Evolutionary conservation across 202 grass and related monocot genomes (phyloP).

Genomic region (Setaria italica): DNA sequence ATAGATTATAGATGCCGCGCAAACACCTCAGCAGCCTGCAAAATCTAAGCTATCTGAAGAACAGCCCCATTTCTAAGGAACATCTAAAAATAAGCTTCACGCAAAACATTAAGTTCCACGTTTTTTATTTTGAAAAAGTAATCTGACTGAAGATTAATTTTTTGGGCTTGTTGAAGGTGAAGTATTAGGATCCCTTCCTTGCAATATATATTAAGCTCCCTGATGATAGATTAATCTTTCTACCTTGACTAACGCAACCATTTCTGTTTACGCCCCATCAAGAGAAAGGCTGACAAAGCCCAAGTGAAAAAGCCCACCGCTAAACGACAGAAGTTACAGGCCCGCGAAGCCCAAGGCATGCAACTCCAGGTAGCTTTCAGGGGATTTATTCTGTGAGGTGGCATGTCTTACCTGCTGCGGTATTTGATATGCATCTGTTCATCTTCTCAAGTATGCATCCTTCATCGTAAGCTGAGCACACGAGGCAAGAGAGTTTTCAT

Average conservation of each 20-base stretch:
- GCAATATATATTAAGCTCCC: background rate
- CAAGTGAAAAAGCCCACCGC: background rate
- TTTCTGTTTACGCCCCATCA: background rate
- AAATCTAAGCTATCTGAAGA: background rate
- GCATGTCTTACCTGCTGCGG: background rate
- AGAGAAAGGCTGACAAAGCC: background rate
- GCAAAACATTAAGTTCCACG: background rate
- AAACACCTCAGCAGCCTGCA: background rate
- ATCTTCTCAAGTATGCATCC: background rate
- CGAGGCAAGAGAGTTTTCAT: background rate
- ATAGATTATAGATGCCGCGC: background rate
- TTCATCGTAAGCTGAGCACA: background rate
- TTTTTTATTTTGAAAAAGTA: background rate
- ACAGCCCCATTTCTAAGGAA: background rate
- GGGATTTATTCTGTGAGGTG: background rate
- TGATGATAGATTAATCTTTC: background rate
- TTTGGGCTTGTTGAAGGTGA: no score
- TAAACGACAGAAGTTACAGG: background rate
- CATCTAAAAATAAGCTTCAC: background rate
- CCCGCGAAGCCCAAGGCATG: background rate
- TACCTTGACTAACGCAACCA: conserved; percentile 3
- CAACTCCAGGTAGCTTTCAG: background rate
- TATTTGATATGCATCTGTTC: background rate
- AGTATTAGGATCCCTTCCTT: background rate
- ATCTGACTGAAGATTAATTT: background rate